Base-by-base conservation (phyloP, 495 filamentous ascomycete species). In the Hypoxylon crocopeplum region DNA sequence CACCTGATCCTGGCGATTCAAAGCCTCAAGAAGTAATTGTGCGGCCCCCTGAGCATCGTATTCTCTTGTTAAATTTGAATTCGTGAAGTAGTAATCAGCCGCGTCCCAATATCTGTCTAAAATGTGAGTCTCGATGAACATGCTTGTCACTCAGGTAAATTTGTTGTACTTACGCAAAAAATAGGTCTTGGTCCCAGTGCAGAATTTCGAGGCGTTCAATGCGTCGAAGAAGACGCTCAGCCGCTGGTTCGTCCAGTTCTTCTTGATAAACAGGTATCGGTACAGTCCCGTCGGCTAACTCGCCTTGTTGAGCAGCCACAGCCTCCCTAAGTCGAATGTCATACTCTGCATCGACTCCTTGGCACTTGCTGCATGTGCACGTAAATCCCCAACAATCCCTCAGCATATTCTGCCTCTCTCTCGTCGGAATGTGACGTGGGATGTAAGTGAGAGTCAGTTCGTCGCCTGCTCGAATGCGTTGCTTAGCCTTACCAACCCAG, bases 161-260 rank as follows among this genome's bases (percentile, higher is more conserved):
- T 2, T 3, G n/a, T 5, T 5, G 2, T 17, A 63, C 59, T 63
- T 48, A 63, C 59, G 52, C 59, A 20, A 63, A 63, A 34, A 16
- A 63, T 38, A 57, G 38, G 11, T 47, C 51, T 7, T n/a, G 20
- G 11, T 5, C 4, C 53, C 46, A 48, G 0, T 16, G 6, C 3
- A 57, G 24, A 2, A n/a, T 8, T 27, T 27, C 24, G 24, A 27
- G 24, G 8, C 24, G 24, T 27, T 27, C 24, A 8, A 27, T n/a
- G n/a, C n/a, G n/a, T n/a, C n/a, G n/a, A n/a, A n/a, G n/a, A n/a
- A n/a, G n/a, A n/a, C n/a, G n/a, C n/a, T n/a, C n/a, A n/a, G n/a
- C n/a, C n/a, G n/a, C n/a, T n/a, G n/a, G n/a, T n/a, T n/a, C n/a
- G n/a, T n/a, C n/a, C n/a, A n/a, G n/a, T n/a, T n/a, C n/a, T n/a